Evolutionary conservation across 257 asterid species (phyloP), one percentile per base, ranked within the genome.

Genomic region (Anisodus tanguticus): DNA sequence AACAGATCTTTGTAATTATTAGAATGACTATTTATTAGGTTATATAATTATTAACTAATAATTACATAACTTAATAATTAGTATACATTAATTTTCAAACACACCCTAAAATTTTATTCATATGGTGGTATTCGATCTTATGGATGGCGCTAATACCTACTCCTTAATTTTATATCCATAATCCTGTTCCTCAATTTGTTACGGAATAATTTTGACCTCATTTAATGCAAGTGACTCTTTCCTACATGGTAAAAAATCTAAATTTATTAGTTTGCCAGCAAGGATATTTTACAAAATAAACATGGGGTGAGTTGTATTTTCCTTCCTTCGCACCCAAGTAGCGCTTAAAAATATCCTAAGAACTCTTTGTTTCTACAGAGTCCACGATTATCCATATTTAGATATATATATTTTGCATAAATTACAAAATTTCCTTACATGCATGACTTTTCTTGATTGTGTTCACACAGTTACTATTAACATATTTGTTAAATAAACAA

Each of bases 341-440:
- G 51, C 22, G 22, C 22, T 51, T 51, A 26, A 76, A 43, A 51
- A 13, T 51, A 37, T 53, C 2, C 57, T 11, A 22, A 49, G n/a
- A 76, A 76, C n/a, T 6, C 45, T 76, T 51, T 76, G 9, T 6
- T 76, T 3, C 45, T 49, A 76, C 12, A 13, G 3, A 22, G 43
- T 49, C 81, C 6, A 49, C n/a, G 43, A 51, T 76, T 76, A 51
- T 76, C 63, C 80, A 19, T 74, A 11, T 74, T 12, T 72, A 47
- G 16, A 49, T 76, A 76, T 76, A 41, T 3, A 41, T 13, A 43
- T 70, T 43, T 9, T 5, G 22, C 22, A 6, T 51, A 51, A 37
- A 51, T 51, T 76, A 76, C 12, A 76, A 6, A 1, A 3, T 51
- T 51, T 51, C 45, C 62, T 51, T 51, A 22, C 3, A 49, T 74